Evolutionary conservation across 2,329 filamentous ascomycete species (phyloP).

Genomic region (Magnaporthiopsis incrustans): DNA sequence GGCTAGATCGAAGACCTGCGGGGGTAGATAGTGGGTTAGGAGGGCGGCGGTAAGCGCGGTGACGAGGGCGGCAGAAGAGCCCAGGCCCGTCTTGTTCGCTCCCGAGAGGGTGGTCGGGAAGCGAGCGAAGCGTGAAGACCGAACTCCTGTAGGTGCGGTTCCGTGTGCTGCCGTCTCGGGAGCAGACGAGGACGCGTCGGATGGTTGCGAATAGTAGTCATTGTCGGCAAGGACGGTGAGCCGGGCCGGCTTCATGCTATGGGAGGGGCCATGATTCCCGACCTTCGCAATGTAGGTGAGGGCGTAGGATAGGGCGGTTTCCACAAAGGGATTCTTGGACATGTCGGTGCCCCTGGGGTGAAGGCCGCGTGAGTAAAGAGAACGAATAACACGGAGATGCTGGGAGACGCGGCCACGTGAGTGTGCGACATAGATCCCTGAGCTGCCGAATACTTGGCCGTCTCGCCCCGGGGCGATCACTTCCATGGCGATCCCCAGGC

Average conservation of each 20-base stretch:
- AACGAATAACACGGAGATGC: neutral
- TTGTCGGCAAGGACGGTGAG: conserved; percentile 91
- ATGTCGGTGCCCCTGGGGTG: conserved; percentile 33
- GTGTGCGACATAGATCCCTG: neutral
- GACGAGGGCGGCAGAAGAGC: conserved; percentile 88
- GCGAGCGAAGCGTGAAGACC: conserved; percentile 54
- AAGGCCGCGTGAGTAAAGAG: neutral
- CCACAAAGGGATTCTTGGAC: conserved; percentile 73
- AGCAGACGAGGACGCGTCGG: conserved; percentile 19
- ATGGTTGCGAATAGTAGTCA: conserved; percentile 84
- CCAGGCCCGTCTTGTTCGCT: conserved; percentile 92
- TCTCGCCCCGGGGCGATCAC: neutral
- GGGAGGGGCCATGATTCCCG: conserved; percentile 26
- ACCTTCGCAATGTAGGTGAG: conserved; percentile 66
- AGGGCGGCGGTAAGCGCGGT: conserved; percentile 76
- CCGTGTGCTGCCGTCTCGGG: conserved; percentile 18
- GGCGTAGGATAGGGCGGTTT: conserved; percentile 81
- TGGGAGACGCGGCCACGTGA: neutral
- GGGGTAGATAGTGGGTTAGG: conserved; percentile 65
- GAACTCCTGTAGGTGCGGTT: neutral
- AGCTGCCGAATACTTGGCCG: neutral
- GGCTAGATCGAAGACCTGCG: conserved; percentile 45
- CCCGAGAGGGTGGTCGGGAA: conserved; percentile 68
- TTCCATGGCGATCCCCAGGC: neutral
- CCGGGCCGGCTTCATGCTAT: conserved; percentile 57